Evolutionary conservation across 768 basidiomycete genomes (phyloP).

Genomic region (Dictyophora rubrovolvata): DNA sequence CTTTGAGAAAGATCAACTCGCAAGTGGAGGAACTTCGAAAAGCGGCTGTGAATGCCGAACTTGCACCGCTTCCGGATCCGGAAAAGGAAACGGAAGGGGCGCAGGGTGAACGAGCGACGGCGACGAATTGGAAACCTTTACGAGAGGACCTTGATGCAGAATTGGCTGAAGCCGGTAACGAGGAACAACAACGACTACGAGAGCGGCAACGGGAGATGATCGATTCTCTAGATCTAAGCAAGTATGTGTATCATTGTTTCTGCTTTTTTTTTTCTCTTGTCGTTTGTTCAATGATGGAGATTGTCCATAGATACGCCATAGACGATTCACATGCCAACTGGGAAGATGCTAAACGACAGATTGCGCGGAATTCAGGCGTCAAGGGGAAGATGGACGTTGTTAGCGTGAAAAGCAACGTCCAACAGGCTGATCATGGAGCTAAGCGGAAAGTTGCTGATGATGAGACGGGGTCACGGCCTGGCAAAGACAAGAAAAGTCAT

Average conservation of each 20-base stretch:
- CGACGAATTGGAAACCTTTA: constrained; percentile 34
- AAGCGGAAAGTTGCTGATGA: constrained; percentile 48
- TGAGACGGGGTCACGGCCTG: constrained; percentile 22
- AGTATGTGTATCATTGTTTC: constrained; percentile 42
- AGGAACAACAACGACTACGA: constrained; percentile 39
- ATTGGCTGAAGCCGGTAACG: constrained; percentile 66
- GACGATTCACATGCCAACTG: constrained; percentile 63
- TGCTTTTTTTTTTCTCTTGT: constrained; percentile 1
- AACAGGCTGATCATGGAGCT: constrained; percentile 26
- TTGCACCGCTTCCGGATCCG: constrained; percentile 33
- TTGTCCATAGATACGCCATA: constrained; percentile 38
- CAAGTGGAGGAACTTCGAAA: constrained; percentile 70
- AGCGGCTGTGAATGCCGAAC: constrained; percentile 55
- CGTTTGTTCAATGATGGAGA: background rate
- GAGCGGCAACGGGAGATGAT: constrained; percentile 84
- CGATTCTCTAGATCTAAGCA: constrained; percentile 74
- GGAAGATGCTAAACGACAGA: constrained; percentile 64
- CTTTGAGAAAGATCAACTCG: constrained; percentile 76
- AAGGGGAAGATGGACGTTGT: constrained; percentile 57
- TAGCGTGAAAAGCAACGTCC: constrained; percentile 48
- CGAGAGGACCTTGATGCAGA: constrained; percentile 49
- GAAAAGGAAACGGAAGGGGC: constrained; percentile 18
- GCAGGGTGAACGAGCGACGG: constrained; percentile 11
- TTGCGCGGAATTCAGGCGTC: constrained; percentile 37
- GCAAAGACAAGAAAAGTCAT: constrained; percentile 40